Evolutionary conservation across 2,329 filamentous ascomycete species (phyloP).

Genomic region (Ciborinia camelliae): DNA sequence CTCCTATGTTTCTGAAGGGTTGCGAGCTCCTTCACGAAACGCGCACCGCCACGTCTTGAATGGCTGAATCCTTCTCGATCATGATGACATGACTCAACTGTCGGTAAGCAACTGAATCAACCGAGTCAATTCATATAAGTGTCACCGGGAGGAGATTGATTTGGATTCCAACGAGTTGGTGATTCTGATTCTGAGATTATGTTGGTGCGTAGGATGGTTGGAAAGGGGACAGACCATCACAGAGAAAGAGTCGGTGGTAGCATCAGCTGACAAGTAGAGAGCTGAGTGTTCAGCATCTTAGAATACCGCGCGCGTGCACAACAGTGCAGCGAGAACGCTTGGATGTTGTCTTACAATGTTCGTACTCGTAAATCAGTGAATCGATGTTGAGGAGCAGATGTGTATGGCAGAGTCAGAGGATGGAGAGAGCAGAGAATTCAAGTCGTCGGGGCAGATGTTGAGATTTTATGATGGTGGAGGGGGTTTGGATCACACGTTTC

Average conservation of each 20-base stretch:
- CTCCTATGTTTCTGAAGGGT: not conserved
- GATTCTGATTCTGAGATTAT: not conserved
- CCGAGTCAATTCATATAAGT: not conserved
- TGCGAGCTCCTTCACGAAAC: not conserved
- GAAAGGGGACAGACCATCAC: not conserved
- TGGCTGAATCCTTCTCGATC: not conserved
- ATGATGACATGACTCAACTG: not conserved
- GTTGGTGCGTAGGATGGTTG: not conserved
- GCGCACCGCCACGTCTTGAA: not conserved
- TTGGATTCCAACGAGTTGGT: not conserved
- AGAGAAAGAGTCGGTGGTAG: not conserved
- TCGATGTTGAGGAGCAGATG: not conserved
- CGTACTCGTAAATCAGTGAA: slow-evolving; percentile 5
- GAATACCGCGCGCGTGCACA: not conserved
- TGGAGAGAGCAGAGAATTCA: not conserved
- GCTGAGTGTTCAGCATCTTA: not conserved
- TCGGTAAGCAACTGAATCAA: not conserved
- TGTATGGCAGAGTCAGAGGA: not conserved
- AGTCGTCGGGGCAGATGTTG: not conserved
- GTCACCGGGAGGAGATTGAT: not conserved
- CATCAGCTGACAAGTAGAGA: not conserved
- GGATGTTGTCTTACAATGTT: not conserved
- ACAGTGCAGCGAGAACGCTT: not conserved
- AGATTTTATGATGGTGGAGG: not conserved
- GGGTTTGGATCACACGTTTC: not conserved